Percentiles rank a stretch among this genome's conserved stretches.
Conservation (phyloP, 2,329 filamentous ascomycete genomes). For the Emergomyces pasteurianus region DNA sequence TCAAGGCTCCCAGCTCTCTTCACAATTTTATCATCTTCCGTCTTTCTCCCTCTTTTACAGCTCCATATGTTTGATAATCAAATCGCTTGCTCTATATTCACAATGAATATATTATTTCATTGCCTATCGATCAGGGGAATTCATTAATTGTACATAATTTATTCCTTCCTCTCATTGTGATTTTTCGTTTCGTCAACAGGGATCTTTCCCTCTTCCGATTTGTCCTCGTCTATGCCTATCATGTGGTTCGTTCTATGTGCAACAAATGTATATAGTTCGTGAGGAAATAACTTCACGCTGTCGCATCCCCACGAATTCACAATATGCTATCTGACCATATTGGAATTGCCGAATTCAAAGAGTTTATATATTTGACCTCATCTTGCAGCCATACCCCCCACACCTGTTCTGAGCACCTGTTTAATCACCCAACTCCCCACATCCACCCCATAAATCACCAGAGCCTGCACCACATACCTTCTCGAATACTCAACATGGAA, state of each 20-base stretch:
- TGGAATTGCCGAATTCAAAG: neutral
- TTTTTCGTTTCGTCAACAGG: neutral
- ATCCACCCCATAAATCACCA: constrained; percentile 36
- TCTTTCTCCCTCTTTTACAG: neutral
- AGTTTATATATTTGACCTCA: neutral
- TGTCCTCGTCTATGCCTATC: neutral
- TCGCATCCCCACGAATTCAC: neutral
- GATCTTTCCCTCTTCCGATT: neutral
- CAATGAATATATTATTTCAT: neutral
- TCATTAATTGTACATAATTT: neutral
- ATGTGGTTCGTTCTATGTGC: neutral
- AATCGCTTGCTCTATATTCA: no score
- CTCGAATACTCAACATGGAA: constrained; percentile 46
- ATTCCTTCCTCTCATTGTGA: neutral
- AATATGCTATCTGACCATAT: neutral
- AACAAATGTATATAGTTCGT: neutral
- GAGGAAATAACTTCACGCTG: neutral
- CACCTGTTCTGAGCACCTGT: constrained; percentile 3
- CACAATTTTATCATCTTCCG: neutral
- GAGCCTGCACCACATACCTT: constrained; percentile 41
- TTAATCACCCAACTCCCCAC: constrained; percentile 17
- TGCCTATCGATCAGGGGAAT: neutral
- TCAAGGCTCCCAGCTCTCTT: neutral
- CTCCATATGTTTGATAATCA: neutral
- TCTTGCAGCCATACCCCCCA: neutral